Evolutionary conservation across 768 basidiomycete genomes (phyloP).

Genomic region (Leucocoprinus leucothites): DNA sequence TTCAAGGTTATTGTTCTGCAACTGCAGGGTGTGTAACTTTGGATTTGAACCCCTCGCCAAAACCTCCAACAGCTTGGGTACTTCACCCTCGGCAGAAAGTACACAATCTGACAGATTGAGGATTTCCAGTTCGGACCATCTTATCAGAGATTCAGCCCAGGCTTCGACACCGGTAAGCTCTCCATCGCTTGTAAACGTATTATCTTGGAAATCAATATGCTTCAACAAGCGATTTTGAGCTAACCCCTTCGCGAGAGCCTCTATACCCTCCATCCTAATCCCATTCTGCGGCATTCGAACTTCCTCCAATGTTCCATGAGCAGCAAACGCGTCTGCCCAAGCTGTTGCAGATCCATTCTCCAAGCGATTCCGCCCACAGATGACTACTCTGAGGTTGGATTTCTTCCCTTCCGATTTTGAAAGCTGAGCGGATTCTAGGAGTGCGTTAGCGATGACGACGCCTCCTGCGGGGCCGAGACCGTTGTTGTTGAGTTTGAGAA

Average conservation of each 20-base stretch:
- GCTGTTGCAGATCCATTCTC: constrained; percentile 82
- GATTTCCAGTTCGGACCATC: constrained; percentile 69
- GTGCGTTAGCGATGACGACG: constrained; percentile 77
- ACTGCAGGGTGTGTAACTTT: constrained; percentile 69
- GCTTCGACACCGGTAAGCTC: constrained; percentile 46
- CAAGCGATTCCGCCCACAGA: constrained; percentile 95
- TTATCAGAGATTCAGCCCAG: constrained; percentile 61
- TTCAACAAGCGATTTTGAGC: constrained; percentile 61
- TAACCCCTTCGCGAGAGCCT: constrained; percentile 73
- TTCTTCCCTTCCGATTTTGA: constrained; percentile 62
- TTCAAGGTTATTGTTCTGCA: constrained; percentile 94
- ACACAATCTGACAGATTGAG: constrained; percentile 94
- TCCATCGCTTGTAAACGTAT: constrained; percentile 70
- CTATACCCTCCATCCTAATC: constrained; percentile 90
- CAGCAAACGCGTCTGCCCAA: constrained; percentile 88
- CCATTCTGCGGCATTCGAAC: constrained; percentile 98
- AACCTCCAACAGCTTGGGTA: constrained; percentile 59
- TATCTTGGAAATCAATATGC: constrained; percentile 90
- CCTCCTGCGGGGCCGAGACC: constrained; percentile 93
- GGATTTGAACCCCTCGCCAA: constrained; percentile 70
- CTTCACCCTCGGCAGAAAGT: constrained; percentile 76
- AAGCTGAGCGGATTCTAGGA: constrained; percentile 70
- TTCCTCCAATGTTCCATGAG: constrained; percentile 76
- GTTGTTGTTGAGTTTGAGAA: constrained; percentile 94
- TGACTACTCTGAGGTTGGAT: constrained; percentile 73